phyloP scores from a whole-genome alignment of 2,329 filamentous ascomycete species.

The Ambrosiella beaveri region DNA sequence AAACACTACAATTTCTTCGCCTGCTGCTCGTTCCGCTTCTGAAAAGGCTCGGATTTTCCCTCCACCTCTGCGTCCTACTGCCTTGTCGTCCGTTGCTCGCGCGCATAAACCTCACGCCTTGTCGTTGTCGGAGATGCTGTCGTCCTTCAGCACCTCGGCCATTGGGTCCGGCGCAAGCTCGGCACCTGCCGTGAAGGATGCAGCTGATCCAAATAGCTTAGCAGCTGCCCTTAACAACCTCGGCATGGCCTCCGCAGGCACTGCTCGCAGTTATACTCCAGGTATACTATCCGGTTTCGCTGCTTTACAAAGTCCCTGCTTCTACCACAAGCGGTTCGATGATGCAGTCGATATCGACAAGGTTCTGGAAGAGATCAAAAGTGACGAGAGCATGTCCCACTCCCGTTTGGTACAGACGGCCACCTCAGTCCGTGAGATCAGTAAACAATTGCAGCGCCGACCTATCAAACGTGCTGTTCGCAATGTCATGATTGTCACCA shows the following conservation, averaged over 20 bases:
- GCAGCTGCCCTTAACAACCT: constrained; percentile 42
- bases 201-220: constrained; percentile 29
- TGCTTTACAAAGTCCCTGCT: constrained; percentile 78
- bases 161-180: constrained; percentile 21
- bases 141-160: constrained; percentile 19
- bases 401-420: constrained; percentile 89
- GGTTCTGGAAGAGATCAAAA: constrained; percentile 84
- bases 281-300: constrained; percentile 32
- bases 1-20: constrained; percentile 12
- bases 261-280: constrained; percentile 18
- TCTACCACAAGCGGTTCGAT: constrained; percentile 94
- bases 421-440: constrained; percentile 85
- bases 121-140: constrained; percentile 43
- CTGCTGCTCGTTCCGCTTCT: constrained; percentile 16
- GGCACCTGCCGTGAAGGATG: constrained; percentile 19
- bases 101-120: constrained; percentile 45
- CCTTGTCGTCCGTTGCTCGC: constrained; percentile 50
- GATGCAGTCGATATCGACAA: constrained; percentile 89
- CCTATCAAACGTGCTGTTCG: constrained; percentile 83
- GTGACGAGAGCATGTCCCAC: constrained; percentile 79
- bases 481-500: constrained; percentile 97
- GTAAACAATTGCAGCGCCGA: constrained; percentile 79
- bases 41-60: constrained; percentile 10
- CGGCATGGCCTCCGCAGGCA: constrained; percentile 22
- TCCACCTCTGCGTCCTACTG: constrained; percentile 49